Base-by-base conservation (phyloP, 2,329 filamentous ascomycete species). In the Diplodia sapinea region DNA sequence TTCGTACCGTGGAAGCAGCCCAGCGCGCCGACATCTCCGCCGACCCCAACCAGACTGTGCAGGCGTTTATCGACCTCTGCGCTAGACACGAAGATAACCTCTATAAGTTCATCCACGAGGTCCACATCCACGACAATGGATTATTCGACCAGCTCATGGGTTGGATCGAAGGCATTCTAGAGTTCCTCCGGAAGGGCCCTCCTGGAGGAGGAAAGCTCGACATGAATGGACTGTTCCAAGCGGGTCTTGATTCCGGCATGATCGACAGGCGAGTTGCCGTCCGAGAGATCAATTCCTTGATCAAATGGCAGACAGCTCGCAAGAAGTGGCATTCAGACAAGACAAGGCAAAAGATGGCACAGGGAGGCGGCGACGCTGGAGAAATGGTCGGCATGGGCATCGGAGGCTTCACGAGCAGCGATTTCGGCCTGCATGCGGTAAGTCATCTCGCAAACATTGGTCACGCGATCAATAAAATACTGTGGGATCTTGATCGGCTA, bases 261-360 rank as follows among this genome's bases (percentile, higher is more conserved):
- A 82, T 99, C 63, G 86, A 97, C 76, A 90, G 89, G 76, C 83
- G 86, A 2, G 87, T 88, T 70, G 91, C 91, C 0, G 88, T 94
- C 9, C 81, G 81, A 3, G 95, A 99, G 80, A 94, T 98, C 74
- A 88, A 98, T 74, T 82, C 86, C 36, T 84, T 99, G 61, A 95
- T 99, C 72, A 85, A 89, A 57, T 99, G 95, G 95, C 95, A 99
- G 79, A 92, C 94, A 76, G 92, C 92, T 51, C 86, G 95, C 66
- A 98, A 99, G 85, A 94, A 94, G 81, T 99, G 95, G 95, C 95
- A 99, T 77, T 89, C 94, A 69, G 93, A 96, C 80, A 99, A 99
- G 85, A 99, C 95, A 9, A 85, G 94, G 65, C 95, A 98, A 82
- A 99, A 99, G 85, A 98, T 99, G 95, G 95, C 95, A 0, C 93